Conservation (phyloP, 2,329 filamentous ascomycete genomes). For the Aspergillus floridensis region DNA sequence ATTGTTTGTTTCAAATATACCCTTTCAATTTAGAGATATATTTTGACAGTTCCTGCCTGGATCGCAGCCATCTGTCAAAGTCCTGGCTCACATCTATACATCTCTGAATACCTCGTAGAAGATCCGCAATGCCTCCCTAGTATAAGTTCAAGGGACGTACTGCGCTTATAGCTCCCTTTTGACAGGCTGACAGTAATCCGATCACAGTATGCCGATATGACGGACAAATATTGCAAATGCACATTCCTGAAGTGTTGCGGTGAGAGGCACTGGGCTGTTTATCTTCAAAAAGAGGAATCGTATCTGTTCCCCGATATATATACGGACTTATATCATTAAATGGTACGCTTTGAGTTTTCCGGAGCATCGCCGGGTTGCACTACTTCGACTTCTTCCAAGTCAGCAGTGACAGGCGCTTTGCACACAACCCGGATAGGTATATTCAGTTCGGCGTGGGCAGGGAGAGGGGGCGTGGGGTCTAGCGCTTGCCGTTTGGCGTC, state of each 20-base stretch:
- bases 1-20: slow-evolving; percentile 6
- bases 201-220: no score
- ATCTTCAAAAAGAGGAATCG: not conserved
- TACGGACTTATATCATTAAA: not conserved
- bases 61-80: not conserved
- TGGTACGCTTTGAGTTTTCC: not conserved
- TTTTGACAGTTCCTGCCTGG: not conserved
- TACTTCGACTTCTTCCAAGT: slow-evolving; percentile 15
- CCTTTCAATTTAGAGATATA: slow-evolving; percentile 1
- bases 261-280: not conserved
- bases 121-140: no score
- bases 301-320: not conserved
- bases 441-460: slow-evolving; percentile 65
- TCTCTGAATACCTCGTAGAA: no score
- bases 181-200: no score
- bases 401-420: slow-evolving; percentile 2
- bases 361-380: slow-evolving; percentile 2
- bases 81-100: not conserved
- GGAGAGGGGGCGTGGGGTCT: slow-evolving; percentile 67
- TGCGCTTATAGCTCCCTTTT: no score
- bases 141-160: no score
- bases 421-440: slow-evolving; percentile 52
- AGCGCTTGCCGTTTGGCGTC: slow-evolving; percentile 66
- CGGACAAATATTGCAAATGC: no score
- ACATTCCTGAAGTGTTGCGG: not conserved